These are phyloP conservation scores for Citropsis articulata DNA, from an alignment of 345 rosid species.

Conservation along the genomic window DNA sequence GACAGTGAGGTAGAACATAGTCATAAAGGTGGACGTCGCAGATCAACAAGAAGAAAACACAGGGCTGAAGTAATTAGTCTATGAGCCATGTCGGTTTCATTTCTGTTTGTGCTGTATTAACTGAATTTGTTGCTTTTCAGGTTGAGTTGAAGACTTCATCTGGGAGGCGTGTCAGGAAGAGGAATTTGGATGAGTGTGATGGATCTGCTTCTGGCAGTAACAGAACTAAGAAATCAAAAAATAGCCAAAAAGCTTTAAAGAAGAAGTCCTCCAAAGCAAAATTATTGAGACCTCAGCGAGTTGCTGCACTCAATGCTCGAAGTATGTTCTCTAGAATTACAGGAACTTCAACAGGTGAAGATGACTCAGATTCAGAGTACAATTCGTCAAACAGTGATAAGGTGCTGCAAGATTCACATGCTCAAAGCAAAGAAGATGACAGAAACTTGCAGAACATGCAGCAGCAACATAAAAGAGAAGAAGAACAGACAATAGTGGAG, in stretches of 20 bases:
- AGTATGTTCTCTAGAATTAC: constrained; percentile 76
- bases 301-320: constrained; percentile 90
- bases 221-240: constrained; percentile 50
- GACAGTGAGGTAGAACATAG: constrained; percentile 58
- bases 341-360: constrained; percentile 69
- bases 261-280: constrained; percentile 56
- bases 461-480: constrained; percentile 31
- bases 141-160: constrained; percentile 58
- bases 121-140: constrained; percentile 45
- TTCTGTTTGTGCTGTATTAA: constrained; percentile 22
- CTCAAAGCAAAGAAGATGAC: constrained; percentile 38
- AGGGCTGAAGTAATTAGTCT: constrained; percentile 52
- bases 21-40: constrained; percentile 53
- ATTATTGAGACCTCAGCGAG: constrained; percentile 82
- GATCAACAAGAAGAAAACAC: constrained; percentile 60
- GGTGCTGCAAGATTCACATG: constrained; percentile 26
- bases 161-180: constrained; percentile 73
- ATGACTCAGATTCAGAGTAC: constrained; percentile 45
- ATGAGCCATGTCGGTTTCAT: constrained; percentile 10
- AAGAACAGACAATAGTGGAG: constrained; percentile 15
- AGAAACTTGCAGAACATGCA: constrained; percentile 34
- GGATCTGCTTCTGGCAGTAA: constrained; percentile 44
- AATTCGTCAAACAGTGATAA: constrained; percentile 61
- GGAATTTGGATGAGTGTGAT: constrained; percentile 65
- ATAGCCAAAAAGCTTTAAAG: constrained; percentile 51